Evolutionary conservation across 768 basidiomycete genomes (phyloP).

Genomic region (Amylocystis lapponica): DNA sequence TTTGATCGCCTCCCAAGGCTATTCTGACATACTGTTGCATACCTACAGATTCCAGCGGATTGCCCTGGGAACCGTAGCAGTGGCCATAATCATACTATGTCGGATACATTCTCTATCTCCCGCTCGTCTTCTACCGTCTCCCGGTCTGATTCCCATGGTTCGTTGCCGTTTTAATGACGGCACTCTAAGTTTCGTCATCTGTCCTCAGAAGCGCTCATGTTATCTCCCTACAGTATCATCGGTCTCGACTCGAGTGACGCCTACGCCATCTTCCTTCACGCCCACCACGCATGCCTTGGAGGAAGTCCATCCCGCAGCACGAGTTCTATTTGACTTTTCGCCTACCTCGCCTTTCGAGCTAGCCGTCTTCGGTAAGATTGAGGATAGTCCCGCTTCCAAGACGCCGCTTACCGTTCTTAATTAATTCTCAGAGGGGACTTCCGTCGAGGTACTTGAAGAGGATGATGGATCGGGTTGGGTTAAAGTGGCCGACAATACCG

Average conservation of each 20-base stretch:
- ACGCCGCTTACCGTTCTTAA: not conserved
- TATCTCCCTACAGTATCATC: slow-evolving; percentile 9
- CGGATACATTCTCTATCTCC: slow-evolving; percentile 15
- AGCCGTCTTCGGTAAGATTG: slow-evolving; percentile 47
- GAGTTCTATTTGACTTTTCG: slow-evolving; percentile 69
- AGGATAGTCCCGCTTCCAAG: not conserved
- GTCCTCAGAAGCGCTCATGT: not conserved
- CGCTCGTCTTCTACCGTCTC: slow-evolving; percentile 31
- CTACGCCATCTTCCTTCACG: slow-evolving; percentile 56
- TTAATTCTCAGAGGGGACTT: slow-evolving; percentile 49
- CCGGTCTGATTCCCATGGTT: slow-evolving; percentile 23
- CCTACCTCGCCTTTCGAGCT: slow-evolving; percentile 78
- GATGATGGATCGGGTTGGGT: slow-evolving; percentile 88
- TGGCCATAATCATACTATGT: too few species aligned
- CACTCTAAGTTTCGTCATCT: not conserved
- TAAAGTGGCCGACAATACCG: slow-evolving; percentile 57
- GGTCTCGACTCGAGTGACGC: slow-evolving; percentile 17
- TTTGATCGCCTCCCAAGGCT: too few species aligned
- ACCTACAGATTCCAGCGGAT: slow-evolving; percentile 63
- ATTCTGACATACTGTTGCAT: too few species aligned
- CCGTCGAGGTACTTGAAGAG: slow-evolving; percentile 64
- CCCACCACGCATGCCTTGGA: slow-evolving; percentile 37
- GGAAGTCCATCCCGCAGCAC: slow-evolving; percentile 42
- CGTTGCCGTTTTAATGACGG: not conserved
- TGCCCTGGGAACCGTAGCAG: slow-evolving; percentile 36